Evolutionary conservation across 306 rosid genomes (phyloP), one percentile per base, ranked within the genome.

Genomic region (Coriaria nepalensis): DNA sequence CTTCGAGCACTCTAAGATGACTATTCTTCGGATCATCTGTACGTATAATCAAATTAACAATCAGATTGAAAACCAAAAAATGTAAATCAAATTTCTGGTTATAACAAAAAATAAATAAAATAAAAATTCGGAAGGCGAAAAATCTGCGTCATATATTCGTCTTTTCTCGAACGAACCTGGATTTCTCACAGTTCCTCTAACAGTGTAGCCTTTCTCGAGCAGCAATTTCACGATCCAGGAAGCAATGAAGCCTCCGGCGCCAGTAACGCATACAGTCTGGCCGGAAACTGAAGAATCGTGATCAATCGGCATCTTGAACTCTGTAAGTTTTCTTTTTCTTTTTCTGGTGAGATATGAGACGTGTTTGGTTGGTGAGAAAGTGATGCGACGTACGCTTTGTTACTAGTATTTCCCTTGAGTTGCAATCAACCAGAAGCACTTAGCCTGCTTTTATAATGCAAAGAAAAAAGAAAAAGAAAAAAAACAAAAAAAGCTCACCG

Each of bases 181-280:
- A 60, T 90, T 90, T 60, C 97, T 55, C 11, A 84, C 56, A 37
- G 97, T 90, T 62, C 97, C 97, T 71, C 68, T 77, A 5, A 90
- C 97, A 41, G 63, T 46, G 64, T 90, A 90, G 37, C 93, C 93
- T 70, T 68, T 79, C 39, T 79, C 65, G 0, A 90, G 73, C 13
- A 90, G 77, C 40, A 78, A 72, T 13, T 84, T 84, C 4, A 84
- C 97, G 0, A 81, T 73, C 97, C 97, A 90, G 2, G 97, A 84
- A 6, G 95, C 97, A 41, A 90, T 81, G 73, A 84, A 90, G 7
- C 97, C 97, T 4, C 87, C 95, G 12, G 97, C 97, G 8, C 97
- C 97, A 40, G 97, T 84, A 55, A 90, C 95, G 44, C 97, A 84
- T 4, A 90, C 69, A 12, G 79, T 90, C 50, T 75, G 8, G 49